Conservation (phyloP, 192 early-diverging fungal genomes). For the Chytriomyces sp. region DNA sequence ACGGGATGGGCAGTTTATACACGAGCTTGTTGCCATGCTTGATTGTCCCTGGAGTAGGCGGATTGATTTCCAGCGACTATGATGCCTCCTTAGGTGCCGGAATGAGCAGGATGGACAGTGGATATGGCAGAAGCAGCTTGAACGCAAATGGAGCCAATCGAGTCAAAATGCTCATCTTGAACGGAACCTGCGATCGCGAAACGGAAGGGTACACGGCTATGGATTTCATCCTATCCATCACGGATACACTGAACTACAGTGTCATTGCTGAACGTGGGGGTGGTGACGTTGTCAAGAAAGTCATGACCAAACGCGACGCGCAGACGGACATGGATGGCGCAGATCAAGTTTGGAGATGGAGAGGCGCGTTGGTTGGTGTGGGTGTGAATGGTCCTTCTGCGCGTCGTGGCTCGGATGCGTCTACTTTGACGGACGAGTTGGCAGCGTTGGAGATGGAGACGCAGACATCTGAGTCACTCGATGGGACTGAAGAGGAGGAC, state of each 20-base stretch:
- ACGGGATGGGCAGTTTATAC: constrained; percentile 76
- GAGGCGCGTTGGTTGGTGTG: constrained; percentile 25
- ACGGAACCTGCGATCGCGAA: constrained; percentile 72
- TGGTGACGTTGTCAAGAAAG: constrained; percentile 22
- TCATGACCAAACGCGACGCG: constrained; percentile 33
- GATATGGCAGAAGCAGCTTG: neutral
- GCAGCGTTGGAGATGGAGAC: neutral
- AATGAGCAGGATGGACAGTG: too few species aligned
- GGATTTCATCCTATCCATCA: constrained; percentile 73
- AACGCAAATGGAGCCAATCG: neutral
- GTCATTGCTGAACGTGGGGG: constrained; percentile 39
- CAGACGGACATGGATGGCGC: constrained; percentile 40
- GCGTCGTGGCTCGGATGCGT: neutral
- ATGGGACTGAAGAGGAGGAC: constrained; percentile 3
- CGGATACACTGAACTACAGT: constrained; percentile 66
- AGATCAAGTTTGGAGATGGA: constrained; percentile 39
- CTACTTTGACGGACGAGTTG: neutral
- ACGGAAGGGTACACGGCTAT: constrained; percentile 71
- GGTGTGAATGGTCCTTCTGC: neutral
- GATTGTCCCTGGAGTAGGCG: constrained; percentile 70
- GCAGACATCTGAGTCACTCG: neutral
- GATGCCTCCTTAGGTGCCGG: neutral
- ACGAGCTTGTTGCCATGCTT: constrained; percentile 76
- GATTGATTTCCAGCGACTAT: constrained; percentile 61
- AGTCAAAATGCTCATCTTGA: constrained; percentile 71